Base-by-base conservation (phyloP, 2,329 filamentous ascomycete species). In the Fusarium hostae region DNA sequence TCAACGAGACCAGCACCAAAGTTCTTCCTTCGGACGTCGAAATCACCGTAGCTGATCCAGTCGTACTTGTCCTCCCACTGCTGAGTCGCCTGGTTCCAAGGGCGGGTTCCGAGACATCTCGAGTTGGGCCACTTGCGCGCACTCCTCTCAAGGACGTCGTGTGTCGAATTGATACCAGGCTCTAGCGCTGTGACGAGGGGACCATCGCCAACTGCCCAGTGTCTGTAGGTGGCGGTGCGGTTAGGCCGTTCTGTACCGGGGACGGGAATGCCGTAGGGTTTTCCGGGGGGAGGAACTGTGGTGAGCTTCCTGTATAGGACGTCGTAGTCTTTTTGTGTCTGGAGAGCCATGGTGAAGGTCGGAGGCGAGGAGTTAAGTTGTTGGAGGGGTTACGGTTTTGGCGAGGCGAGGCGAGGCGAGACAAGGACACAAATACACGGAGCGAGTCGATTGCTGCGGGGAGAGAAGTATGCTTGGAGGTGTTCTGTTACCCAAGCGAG, bases 1-100 rank as follows among this genome's bases (percentile, higher is more conserved):
- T 96, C 92, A 41, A 95, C 91, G 51, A 98, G 82, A 64, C 95
- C 96, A 41, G 91, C 92, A 71, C 96, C 96, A 74, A 98, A 88
- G 80, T 96, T 93, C 79, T 91, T 92, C 78, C 93, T 90, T 78
- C 95, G 89, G 83, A 89, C 87, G 66, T 92, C 90, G n/a, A 95
- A 88, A 67, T 96, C 90, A 76, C 86, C 87, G 78, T 97, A 98
- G 65, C 91, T 93, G 75, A 95, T 83, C 94, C 95, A 98, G 66
- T 91, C 86, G 79, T 92, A 99, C 72, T 89, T 89, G 64, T 91
- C 90, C 70, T 88, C 87, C 82, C 89, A 97, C 3, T 88, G 87
- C 83, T 94, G 91, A 52, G 90, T 93, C 40, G 82, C 83, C 6
- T 92, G 82, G 81, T 97, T 91, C 87, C 94, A 98, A 8, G 92